Base-by-base conservation (phyloP, 139 green algal genomes). In the Coelastrella sp. region DNA sequence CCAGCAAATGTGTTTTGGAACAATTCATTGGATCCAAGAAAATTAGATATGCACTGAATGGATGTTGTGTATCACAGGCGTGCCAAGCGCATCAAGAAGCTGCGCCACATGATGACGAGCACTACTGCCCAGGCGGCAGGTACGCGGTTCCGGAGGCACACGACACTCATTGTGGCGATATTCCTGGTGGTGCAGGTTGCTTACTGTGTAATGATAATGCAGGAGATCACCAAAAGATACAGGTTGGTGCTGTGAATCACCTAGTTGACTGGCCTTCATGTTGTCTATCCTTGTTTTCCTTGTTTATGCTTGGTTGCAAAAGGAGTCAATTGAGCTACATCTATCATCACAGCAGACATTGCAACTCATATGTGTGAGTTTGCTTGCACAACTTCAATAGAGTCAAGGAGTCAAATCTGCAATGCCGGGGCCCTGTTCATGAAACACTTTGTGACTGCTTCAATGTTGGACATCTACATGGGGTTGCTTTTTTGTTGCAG, bases 61-160 rank as follows among this genome's bases (percentile, higher is more conserved):
- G 45, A 23, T 57, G 15, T 57, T 57, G 15, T 13, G 11, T 9
- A 9, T 23, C 15, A 21, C 64, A 85, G 79, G 79, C 79, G 79
- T 57, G 79, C 79, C 34, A 85, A 85, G 66, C 79, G 80, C 2
- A 50, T 86, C 23, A 86, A 86, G 80, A 86, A 86, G 80, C 51
- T 86, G 23, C 40, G 25, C 7, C 80, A 67, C 45, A 72, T 86
- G 80, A 80, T 86, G 64, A 86, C 80, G 67, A 72, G 80, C 67
- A 62, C 30, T 17, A 25, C 34, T 17, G 67, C 80, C 4, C 80
- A 86, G 45, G 21, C 27, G 23, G 67, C 80, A 62, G 37, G 67
- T 9, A 48, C 57, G 6, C 35, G 64, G 30, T 86, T 68, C 62
- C 17, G 67, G 9, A 59, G 48, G 62, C 67, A 53, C 50, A 86